These are phyloP conservation scores for Scheffersomyces titani DNA, from an alignment of 1,139 yeast species.

Conservation along the genomic window DNA sequence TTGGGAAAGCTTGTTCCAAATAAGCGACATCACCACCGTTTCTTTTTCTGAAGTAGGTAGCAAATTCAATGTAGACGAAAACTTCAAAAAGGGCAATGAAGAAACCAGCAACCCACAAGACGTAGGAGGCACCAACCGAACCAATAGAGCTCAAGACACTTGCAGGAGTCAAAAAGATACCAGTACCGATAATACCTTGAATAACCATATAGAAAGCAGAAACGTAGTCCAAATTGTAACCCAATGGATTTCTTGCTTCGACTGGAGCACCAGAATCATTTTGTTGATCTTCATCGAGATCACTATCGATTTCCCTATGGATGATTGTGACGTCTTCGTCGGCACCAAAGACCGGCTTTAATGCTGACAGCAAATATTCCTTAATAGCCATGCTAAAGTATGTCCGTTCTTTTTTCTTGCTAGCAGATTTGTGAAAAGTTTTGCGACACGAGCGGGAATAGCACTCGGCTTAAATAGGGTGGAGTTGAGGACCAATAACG, in stretches of 20 bases:
- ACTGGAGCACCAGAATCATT: conserved; percentile 37
- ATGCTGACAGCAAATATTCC: not conserved
- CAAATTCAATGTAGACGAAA: conserved; percentile 38
- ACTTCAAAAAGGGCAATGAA: conserved; percentile 36
- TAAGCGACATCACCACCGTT: conserved; percentile 48
- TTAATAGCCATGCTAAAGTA: not conserved
- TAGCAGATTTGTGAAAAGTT: not conserved
- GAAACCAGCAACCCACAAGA: conserved; percentile 42
- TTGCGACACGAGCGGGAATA: not conserved
- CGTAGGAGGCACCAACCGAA: conserved; percentile 43
- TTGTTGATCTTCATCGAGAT: conserved; percentile 12
- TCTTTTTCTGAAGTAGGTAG: conserved; percentile 36
- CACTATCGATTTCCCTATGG: not conserved
- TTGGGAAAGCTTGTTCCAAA: conserved; percentile 44
- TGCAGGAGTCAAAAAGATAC: conserved; percentile 47
- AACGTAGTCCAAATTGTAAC: conserved; percentile 33
- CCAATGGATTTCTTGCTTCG: conserved; percentile 38
- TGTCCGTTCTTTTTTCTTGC: not conserved
- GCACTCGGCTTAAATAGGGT: not conserved
- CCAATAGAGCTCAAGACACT: conserved; percentile 37
- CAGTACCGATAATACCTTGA: conserved; percentile 48
- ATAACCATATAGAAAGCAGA: conserved; percentile 35
- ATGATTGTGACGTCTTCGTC: conserved; percentile 6
- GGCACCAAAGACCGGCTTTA: conserved; percentile 8
- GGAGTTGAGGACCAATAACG: not conserved